phyloP scores from a whole-genome alignment of 805 yeast genomes.

The Kazachstania psychrophila region DNA sequence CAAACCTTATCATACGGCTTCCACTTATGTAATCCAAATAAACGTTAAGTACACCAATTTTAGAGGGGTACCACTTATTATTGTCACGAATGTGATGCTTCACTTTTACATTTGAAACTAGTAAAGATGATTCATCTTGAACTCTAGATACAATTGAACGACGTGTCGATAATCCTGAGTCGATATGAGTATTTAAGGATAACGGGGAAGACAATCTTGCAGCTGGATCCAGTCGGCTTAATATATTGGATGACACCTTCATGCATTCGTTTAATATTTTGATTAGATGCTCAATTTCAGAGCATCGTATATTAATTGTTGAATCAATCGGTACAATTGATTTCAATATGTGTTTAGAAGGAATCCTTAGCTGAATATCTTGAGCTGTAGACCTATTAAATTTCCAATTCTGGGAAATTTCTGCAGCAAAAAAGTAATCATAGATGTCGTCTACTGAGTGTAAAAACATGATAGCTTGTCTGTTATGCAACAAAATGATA shows the following conservation, averaged over 20 bases:
- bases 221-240: no score
- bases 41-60: constrained; percentile 12
- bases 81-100: constrained; percentile 14
- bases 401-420: constrained; percentile 14
- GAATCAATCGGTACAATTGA: constrained; percentile 6
- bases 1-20: constrained; percentile 11
- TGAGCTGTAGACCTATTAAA: constrained; percentile 20
- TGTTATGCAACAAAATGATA: constrained; percentile 2
- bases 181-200: constrained; percentile 12
- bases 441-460: constrained; percentile 6
- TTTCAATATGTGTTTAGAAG: constrained; percentile 6
- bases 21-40: constrained; percentile 12
- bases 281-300: constrained; percentile 11
- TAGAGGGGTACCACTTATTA: constrained; percentile 14
- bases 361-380: constrained; percentile 21
- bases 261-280: constrained; percentile 17
- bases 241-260: constrained; percentile 10
- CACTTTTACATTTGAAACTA: constrained; percentile 16
- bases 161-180: constrained; percentile 3
- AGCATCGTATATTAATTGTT: constrained; percentile 14
- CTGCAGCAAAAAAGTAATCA: constrained; percentile 10
- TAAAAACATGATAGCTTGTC: constrained; percentile 8
- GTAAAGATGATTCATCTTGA: constrained; percentile 5
- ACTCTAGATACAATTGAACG: constrained; percentile 4
- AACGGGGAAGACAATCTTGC: constrained; percentile 10